Conservation (phyloP, 345 rosid species). For the Bruguiera gymnorhiza region DNA sequence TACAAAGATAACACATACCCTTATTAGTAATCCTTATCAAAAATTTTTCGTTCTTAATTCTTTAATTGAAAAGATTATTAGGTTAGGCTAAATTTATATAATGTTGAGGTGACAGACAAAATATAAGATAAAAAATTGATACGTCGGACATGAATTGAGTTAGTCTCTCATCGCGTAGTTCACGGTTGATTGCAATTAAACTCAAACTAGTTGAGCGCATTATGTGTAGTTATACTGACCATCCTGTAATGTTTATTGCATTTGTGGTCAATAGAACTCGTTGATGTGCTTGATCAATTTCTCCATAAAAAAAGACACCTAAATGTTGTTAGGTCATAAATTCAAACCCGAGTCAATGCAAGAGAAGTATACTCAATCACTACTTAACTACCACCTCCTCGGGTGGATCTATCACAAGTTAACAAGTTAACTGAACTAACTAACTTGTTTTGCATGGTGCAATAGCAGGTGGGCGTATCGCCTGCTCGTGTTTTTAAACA, state of each 20-base stretch:
- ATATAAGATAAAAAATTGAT: too few species aligned
- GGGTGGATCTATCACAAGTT: neutral
- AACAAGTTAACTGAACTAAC: slow-evolving; percentile 9
- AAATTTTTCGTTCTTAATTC: neutral
- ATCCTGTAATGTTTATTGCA: neutral
- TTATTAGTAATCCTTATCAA: neutral
- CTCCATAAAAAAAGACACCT: too few species aligned
- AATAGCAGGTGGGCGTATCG: slow-evolving; percentile 66
- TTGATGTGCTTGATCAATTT: too few species aligned
- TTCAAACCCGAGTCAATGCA: too few species aligned
- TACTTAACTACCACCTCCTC: too few species aligned
- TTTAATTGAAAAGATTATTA: neutral
- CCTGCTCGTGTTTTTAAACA: slow-evolving; percentile 62
- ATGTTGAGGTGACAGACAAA: too few species aligned
- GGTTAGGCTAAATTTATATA: too few species aligned
- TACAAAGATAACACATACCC: slow-evolving; percentile 16
- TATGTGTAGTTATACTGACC: neutral
- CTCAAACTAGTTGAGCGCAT: slow-evolving; percentile 7
- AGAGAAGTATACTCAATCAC: too few species aligned
- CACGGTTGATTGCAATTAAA: neutral
- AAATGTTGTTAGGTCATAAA: too few species aligned
- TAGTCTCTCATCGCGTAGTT: too few species aligned
- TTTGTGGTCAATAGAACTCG: slow-evolving; percentile 3
- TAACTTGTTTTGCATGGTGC: slow-evolving; percentile 64
- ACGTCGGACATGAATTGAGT: too few species aligned